Percentiles rank a stretch among this genome's conserved stretches.
These are phyloP conservation scores for Colletotrichum camelliae DNA, from an alignment of 2,329 filamentous ascomycete species.

Conservation along the genomic window DNA sequence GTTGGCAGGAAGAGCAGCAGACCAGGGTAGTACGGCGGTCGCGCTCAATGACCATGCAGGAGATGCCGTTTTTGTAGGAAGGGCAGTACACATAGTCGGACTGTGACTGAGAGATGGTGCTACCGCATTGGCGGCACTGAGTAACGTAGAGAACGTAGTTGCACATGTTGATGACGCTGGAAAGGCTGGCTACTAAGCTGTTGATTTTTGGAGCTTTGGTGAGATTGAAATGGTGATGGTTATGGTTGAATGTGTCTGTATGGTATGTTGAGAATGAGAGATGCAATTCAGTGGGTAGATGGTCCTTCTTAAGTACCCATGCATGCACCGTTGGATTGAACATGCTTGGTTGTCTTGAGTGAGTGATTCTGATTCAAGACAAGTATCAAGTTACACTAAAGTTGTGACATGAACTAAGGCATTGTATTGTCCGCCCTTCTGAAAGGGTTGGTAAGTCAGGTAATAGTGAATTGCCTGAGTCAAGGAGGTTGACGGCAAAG, in stretches of 20 bases:
- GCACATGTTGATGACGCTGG: neutral
- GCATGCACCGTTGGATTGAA: accelerated
- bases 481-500: neutral
- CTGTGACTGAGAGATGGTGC: neutral
- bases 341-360: neutral
- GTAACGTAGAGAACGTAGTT: constrained; percentile 15
- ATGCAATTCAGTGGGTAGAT: accelerated
- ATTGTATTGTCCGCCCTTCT: neutral
- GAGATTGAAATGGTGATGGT: neutral
- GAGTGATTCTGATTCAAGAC: neutral
- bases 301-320: neutral
- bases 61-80: neutral
- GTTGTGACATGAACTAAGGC: neutral
- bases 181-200: neutral
- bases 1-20: constrained; percentile 8
- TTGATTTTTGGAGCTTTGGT: neutral
- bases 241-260: neutral
- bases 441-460: neutral
- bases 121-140: constrained; percentile 15
- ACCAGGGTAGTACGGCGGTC: constrained; percentile 1
- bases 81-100: constrained; percentile 15
- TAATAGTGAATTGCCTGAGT: neutral
- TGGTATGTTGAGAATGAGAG: neutral
- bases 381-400: neutral
- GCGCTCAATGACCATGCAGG: neutral